These are phyloP conservation scores for Wolfiporia cocos DNA, from an alignment of 1,284 basidiomycete genomes.

Conservation along the genomic window DNA sequence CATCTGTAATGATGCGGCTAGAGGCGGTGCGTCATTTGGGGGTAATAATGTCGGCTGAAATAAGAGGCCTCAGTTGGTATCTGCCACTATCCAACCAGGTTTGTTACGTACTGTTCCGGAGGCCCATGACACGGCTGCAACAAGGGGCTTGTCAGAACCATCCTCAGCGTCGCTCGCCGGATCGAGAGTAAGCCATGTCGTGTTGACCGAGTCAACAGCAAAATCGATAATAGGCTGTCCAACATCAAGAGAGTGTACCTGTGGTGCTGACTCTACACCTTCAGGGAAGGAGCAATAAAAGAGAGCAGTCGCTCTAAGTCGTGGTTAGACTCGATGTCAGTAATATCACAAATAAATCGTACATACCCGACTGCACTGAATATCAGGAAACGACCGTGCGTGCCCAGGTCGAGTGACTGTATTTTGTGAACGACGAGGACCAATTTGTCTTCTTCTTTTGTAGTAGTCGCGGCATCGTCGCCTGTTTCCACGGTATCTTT, in stretches of 20 bases:
- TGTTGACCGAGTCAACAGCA: slow-evolving; percentile 30
- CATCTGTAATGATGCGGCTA: slow-evolving; percentile 36
- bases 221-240: slow-evolving; percentile 58
- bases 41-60: slow-evolving; percentile 18
- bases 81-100: too few relatives aligned
- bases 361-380: slow-evolving; percentile 68
- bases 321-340: slow-evolving; percentile 2
- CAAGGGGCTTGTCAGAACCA: slow-evolving; percentile 2
- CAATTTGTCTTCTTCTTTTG: slow-evolving; percentile 19
- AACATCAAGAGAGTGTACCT: slow-evolving; percentile 43
- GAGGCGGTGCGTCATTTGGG: slow-evolving; percentile 13
- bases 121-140: slow-evolving; percentile 15
- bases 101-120: slow-evolving; percentile 13
- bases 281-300: slow-evolving; percentile 43
- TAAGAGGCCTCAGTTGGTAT: too few relatives aligned
- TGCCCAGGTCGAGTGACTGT: slow-evolving; percentile 30
- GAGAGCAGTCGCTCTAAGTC: slow-evolving; percentile 58
- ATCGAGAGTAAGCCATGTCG: slow-evolving; percentile 48
- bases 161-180: slow-evolving; percentile 7
- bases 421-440: slow-evolving; percentile 53
- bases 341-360: not conserved
- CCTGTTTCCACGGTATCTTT: not conserved
- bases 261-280: slow-evolving; percentile 14
- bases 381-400: slow-evolving; percentile 36
- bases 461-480: not conserved